Evolutionary conservation across 2,329 filamentous ascomycete genomes (phyloP).

Genomic region (Endoconidiophora polonica): DNA sequence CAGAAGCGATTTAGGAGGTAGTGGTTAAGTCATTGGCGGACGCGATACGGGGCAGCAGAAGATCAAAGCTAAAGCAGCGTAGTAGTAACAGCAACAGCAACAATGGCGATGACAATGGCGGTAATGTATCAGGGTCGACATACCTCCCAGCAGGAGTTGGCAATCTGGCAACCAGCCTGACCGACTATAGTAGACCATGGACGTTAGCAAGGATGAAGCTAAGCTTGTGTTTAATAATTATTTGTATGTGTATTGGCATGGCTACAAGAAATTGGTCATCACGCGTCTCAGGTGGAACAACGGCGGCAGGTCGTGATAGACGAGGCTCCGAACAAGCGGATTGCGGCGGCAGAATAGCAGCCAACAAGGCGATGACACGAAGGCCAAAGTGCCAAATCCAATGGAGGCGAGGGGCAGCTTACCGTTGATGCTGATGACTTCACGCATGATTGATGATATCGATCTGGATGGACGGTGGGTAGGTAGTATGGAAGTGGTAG

Average conservation of each 20-base stretch:
- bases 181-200: conserved; percentile 52
- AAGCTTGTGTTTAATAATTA: not conserved
- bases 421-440: conserved; percentile 99
- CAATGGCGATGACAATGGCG: not conserved
- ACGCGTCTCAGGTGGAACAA: not conserved
- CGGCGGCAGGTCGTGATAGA: no score
- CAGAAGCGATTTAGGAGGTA: not conserved
- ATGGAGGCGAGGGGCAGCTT: conserved; percentile 24
- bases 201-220: conserved; percentile 2
- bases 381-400: not conserved
- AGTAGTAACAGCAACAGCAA: no score
- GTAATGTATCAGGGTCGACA: conserved; percentile 24
- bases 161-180: conserved; percentile 99
- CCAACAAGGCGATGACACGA: not conserved
- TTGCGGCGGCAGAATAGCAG: not conserved
- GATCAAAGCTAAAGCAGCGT: no score
- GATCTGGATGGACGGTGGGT: conserved; percentile 2
- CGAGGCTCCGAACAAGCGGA: not conserved
- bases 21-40: not conserved
- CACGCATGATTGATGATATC: conserved; percentile 57
- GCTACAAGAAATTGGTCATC: not conserved
- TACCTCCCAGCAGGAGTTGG: conserved; percentile 99
- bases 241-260: not conserved
- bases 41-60: not conserved
- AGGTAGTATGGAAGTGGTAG: conserved; percentile 4